Conservation (phyloP, 208 protist species). For the Angomonas ambiguus region DNA sequence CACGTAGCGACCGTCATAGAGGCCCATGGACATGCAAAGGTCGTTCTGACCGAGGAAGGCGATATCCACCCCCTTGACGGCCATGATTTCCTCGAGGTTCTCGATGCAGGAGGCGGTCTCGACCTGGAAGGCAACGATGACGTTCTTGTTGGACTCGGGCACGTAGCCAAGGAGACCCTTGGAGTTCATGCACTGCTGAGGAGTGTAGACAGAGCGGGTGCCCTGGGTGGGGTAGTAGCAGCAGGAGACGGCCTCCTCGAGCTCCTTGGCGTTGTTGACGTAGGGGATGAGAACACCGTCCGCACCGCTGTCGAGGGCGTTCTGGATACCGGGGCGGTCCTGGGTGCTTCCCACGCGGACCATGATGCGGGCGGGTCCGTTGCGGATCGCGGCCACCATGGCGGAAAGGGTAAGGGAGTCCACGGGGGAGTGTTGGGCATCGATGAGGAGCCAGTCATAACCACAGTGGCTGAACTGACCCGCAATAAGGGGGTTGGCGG, state of each 20-base stretch:
- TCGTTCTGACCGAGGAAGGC: slow-evolving; percentile 81
- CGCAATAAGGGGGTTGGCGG: slow-evolving; percentile 53
- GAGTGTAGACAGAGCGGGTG: slow-evolving; percentile 71
- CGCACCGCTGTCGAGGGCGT: slow-evolving; percentile 67
- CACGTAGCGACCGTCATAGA: slow-evolving; percentile 77
- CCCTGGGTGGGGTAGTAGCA: slow-evolving; percentile 75
- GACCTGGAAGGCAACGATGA: slow-evolving; percentile 76
- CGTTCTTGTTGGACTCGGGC: slow-evolving; percentile 69
- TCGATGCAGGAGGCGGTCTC: slow-evolving; percentile 76
- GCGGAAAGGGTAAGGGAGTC: slow-evolving; percentile 48
- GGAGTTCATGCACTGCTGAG: slow-evolving; percentile 79
- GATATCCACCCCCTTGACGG: slow-evolving; percentile 72
- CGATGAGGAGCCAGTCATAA: slow-evolving; percentile 82
- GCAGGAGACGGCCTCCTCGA: slow-evolving; percentile 66
- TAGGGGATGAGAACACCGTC: slow-evolving; percentile 81
- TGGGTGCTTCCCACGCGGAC: slow-evolving; percentile 68
- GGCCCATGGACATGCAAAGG: slow-evolving; percentile 81
- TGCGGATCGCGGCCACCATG: slow-evolving; percentile 67
- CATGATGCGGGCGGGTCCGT: slow-evolving; percentile 53
- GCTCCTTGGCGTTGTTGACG: slow-evolving; percentile 73
- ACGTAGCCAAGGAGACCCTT: slow-evolving; percentile 74
- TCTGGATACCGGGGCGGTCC: slow-evolving; percentile 74
- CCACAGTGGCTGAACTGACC: slow-evolving; percentile 81
- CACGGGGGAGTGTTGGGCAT: slow-evolving; percentile 68
- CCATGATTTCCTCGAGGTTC: slow-evolving; percentile 80